Evolutionary conservation across 805 yeast genomes (phyloP), one percentile per base, ranked within the genome.

Genomic region (Lachancea meyersii): DNA sequence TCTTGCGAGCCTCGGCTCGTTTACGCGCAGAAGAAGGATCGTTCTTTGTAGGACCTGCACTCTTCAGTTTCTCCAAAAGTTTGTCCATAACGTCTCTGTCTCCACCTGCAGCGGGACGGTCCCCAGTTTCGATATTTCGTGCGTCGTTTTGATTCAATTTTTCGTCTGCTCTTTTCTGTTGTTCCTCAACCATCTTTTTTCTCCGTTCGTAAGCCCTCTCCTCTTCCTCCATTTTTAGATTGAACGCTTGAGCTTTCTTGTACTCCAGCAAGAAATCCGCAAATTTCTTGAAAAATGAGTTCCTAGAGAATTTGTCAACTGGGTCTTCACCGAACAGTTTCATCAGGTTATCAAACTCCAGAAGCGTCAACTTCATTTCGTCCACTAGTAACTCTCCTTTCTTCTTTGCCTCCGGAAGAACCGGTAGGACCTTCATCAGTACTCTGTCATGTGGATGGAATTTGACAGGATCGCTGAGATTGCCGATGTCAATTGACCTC

Each of bases 291-390:
- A 91, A 86, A 54, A 93, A 91, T 0, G 79, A 66, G 46, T 77
- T 75, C 41, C 82, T 75, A 14, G 89, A 76, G 50, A 71, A 69
- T 30, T 75, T 68, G 60, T 91, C 97, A 7, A 61, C 64, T 1
- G 84, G 72, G 59, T 86, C 94, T 63, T 93, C 98, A n/a, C 97
- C 97, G 58, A 86, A 93, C 52, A 76, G 79, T 48, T 73, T 73
- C 94, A 93, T 82, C 48, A 88, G 68, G 26, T 73, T 70, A 41
- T 77, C 77, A 57, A 84, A 85, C 46, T 82, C 86, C 34, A 74
- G 68, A 43, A 80, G 64, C 0, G 91, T 79, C 19, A 77, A 65
- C 43, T 71, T 73, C 22, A 82, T 69, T 50, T 84, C 89, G 41
- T 79, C 77, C 35, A 74, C 73, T 33, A 93, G 64, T 31, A 81